Percentiles rank a stretch among this genome's conserved stretches.
phyloP scores from a whole-genome alignment of 2,329 filamentous ascomycete genomes.

The Epichloe bromicola region DNA sequence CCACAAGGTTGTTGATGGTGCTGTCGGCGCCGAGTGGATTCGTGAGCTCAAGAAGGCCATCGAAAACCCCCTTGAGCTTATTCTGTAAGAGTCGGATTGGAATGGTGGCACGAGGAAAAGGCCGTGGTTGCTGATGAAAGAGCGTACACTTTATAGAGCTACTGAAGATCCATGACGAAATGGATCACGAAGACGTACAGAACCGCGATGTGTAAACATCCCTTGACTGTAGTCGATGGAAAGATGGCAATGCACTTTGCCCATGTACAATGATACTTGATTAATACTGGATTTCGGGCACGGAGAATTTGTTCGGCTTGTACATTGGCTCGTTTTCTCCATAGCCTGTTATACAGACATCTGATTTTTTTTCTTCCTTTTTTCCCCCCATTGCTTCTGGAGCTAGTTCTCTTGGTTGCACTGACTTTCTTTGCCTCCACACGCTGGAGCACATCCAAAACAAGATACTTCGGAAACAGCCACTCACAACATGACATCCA shows the following conservation, averaged over 20 bases:
- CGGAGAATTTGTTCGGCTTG: constrained; percentile 16
- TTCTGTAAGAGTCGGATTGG: constrained; percentile 46
- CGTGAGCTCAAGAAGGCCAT: constrained; percentile 93
- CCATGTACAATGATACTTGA: constrained; percentile 30
- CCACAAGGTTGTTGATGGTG: constrained; percentile 97
- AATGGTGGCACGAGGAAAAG: background rate
- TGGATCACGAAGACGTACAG: constrained; percentile 1
- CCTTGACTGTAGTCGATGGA: constrained; percentile 6
- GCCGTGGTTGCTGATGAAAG: constrained; percentile 4
- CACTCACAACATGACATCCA: too few relatives aligned
- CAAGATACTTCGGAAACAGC: too few relatives aligned
- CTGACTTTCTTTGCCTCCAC: background rate
- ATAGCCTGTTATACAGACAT: constrained; percentile 10
- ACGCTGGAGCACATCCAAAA: too few relatives aligned
- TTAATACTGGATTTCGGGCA: constrained; percentile 24
- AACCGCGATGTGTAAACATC: background rate
- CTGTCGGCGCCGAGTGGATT: constrained; percentile 93
- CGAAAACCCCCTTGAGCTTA: constrained; percentile 90
- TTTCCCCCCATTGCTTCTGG: background rate
- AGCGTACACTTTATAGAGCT: constrained; percentile 10
- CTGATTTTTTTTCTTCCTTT: background rate
- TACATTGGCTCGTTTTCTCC: constrained; percentile 14
- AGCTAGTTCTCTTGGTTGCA: background rate
- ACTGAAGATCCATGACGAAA: constrained; percentile 3
- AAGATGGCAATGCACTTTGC: constrained; percentile 18